These are phyloP conservation scores for Caloboletus firmus DNA, from an alignment of 1,284 basidiomycete genomes.

Conservation along the genomic window DNA sequence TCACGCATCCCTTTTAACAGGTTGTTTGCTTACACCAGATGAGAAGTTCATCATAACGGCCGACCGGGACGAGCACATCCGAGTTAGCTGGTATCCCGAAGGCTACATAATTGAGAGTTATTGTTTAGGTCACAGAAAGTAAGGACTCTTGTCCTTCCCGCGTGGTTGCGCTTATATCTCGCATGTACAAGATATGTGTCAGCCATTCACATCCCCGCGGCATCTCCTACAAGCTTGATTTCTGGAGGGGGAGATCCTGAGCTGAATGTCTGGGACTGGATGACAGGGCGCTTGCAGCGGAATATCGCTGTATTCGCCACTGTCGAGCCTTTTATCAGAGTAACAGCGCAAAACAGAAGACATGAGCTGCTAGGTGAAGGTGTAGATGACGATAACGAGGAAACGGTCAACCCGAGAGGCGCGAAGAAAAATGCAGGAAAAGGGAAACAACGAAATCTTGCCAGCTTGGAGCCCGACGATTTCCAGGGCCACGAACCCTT, in stretches of 20 bases:
- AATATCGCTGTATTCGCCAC: slow-evolving; percentile 56
- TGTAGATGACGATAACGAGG: slow-evolving; percentile 37
- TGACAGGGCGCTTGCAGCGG: slow-evolving; percentile 52
- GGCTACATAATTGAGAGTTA: slow-evolving; percentile 83
- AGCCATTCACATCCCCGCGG: slow-evolving; percentile 67
- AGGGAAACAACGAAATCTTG: slow-evolving; percentile 20
- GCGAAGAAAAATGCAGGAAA: slow-evolving; percentile 27
- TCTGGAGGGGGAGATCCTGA: slow-evolving; percentile 86
- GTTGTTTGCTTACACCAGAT: slow-evolving; percentile 65
- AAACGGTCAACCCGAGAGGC: slow-evolving; percentile 23
- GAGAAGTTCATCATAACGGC: slow-evolving; percentile 79
- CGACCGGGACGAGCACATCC: slow-evolving; percentile 91
- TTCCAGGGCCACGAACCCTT: not conserved
- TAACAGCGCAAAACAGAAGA: slow-evolving; percentile 44
- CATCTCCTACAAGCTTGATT: slow-evolving; percentile 54
- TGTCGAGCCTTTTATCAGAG: slow-evolving; percentile 63
- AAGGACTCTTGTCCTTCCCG: slow-evolving; percentile 24
- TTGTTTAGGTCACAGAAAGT: slow-evolving; percentile 84
- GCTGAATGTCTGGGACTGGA: slow-evolving; percentile 82
- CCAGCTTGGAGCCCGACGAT: slow-evolving; percentile 10
- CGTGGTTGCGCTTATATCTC: slow-evolving; percentile 3
- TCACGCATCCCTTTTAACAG: slow-evolving; percentile 82
- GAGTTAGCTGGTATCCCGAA: slow-evolving; percentile 86
- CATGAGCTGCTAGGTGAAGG: slow-evolving; percentile 35
- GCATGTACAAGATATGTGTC: slow-evolving; percentile 68